These are phyloP conservation scores for Podospora bellae-mahoneyi DNA, from an alignment of 495 filamentous ascomycete genomes.

Conservation along the genomic window DNA sequence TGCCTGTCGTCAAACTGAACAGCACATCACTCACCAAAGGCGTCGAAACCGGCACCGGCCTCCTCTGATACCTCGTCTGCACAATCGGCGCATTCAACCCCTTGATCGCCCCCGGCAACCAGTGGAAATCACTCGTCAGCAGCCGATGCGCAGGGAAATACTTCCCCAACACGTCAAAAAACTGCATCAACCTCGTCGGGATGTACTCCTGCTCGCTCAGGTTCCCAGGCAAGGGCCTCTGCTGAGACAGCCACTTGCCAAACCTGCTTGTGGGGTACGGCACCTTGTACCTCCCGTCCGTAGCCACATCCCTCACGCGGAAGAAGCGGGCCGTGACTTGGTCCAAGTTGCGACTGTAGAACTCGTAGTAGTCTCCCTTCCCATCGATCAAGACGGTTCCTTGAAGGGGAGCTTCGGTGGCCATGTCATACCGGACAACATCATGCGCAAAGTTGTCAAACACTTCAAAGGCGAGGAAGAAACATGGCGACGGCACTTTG, in stretches of 20 bases:
- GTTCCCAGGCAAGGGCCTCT: conserved; percentile 67
- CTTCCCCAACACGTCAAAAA: conserved; percentile 82
- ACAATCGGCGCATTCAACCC: conserved; percentile 92
- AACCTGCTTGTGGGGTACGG: conserved; percentile 56
- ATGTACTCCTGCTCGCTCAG: conserved; percentile 84
- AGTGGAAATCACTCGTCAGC: conserved; percentile 86
- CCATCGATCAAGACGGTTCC: conserved; percentile 80
- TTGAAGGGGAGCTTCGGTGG: conserved; percentile 74
- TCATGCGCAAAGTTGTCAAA: conserved; percentile 99
- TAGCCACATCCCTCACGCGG: conserved; percentile 64
- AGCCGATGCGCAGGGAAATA: conserved; percentile 89
- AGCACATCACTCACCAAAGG: conserved; percentile 65
- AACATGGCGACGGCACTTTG: conserved; percentile 85
- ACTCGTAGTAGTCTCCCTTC: conserved; percentile 89
- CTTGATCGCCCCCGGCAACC: conserved; percentile 71
- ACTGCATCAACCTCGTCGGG: conserved; percentile 89
- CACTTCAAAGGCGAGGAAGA: conserved; percentile 97
- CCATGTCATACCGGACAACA: conserved; percentile 77
- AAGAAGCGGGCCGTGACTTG: conserved; percentile 80
- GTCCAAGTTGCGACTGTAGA: conserved; percentile 75
- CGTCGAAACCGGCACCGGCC: conserved; percentile 83
- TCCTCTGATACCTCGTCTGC: conserved; percentile 83
- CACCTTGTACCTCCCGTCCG: conserved; percentile 44
- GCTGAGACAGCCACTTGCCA: conserved; percentile 55
- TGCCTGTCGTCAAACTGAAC: not conserved